Base-by-base conservation (phyloP, 73 alveolate genomes). In the Tetrahymena borealis region DNA sequence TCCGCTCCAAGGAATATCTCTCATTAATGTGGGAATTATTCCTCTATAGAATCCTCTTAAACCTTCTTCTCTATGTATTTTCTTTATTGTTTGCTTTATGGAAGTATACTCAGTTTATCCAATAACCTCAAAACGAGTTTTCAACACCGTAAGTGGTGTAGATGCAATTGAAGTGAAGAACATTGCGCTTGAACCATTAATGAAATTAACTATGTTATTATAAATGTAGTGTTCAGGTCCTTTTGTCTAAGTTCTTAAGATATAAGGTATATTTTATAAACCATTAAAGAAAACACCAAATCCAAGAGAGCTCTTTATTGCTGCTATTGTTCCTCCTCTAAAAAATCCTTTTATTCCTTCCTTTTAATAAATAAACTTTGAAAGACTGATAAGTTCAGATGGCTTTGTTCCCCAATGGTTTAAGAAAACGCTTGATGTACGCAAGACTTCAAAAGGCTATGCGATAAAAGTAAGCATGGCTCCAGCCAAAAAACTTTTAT, bases 291-390 rank as follows among this genome's bases (percentile, higher is more conserved):
- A 92, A 0, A 92, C 43, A 13, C 93, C 95, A 60, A 79, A 40
- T 20, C 92, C 91, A 60, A 92, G 35, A 33, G 95, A 40, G 10
- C 90, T 43, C 77, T 79, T 92, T 11, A 92, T 78, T 20, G 91
- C 78, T 36, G 91, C 43, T 33, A 91, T 91, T 13, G 91, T 33
- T 33, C 90, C 90, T 12, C 95, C 95, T 33, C 95, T 32, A 78
- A 79, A 92, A 92, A 92, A 92, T 4, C 95, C 95, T 36, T 78
- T 92, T 28, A 92, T 13, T 1, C 95, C 95, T 92, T 92, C 95
- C 77, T 43, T 92, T 78, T 78, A n/a, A 33, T 92, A 92, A 33
- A 92, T 92, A 60, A 60, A 60, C 28, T 20, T 60, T 24, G 85
- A 60, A 1, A 60, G 85, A 60, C 28, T 60, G n/a, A 60, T 15